Evolutionary conservation across 768 basidiomycete species (phyloP), one percentile per base, ranked within the genome.

Genomic region (Tephrocybe sp.): DNA sequence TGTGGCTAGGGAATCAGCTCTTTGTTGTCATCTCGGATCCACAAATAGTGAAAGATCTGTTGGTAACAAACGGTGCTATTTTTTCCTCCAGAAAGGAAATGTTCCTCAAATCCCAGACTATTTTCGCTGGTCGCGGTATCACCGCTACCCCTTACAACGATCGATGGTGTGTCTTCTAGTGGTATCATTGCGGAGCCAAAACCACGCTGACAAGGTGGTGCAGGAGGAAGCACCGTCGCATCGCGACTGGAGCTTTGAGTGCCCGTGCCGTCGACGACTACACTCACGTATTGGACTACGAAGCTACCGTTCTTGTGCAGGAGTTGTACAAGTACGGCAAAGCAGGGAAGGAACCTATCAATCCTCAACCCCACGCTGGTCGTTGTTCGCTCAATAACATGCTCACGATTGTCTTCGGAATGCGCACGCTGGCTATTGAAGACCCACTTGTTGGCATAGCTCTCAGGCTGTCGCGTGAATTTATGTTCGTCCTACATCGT

Each of bases 1-100:
- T 78, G 44, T 73, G 68, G 67, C 65, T 78, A 18, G 76, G 76
- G 15, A 69, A 73, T 50, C 76, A 76, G 51, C 70, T 75, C 16
- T 73, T 76, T 54, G 66, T 78, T 42, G 61, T 75, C 33, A 49
- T 78, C 27, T 76, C 74, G 4, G 74, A 75, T 53, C 68, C 75
- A 4, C 61, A 64, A 19, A 65, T 77, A 10, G 75, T 68, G 0
- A 70, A 70, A 42, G 75, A 77, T 47, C 63, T 78, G 23, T 59
- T 77, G 56, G 69, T 76, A 19, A 69, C 68, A 19, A 73, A 76
- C 39, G 73, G 76, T 38, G 61, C 73, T 10, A 63, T 72, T 13
- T 78, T 76, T 52, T 77, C 76, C 15, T 72, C 71, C 10, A 62
- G 76, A n/a, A 76, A 75, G 52, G 64, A 68, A 27, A 70, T 68